Evolutionary conservation across 768 basidiomycete genomes (phyloP).

Genomic region (Leccinum ochraceum): DNA sequence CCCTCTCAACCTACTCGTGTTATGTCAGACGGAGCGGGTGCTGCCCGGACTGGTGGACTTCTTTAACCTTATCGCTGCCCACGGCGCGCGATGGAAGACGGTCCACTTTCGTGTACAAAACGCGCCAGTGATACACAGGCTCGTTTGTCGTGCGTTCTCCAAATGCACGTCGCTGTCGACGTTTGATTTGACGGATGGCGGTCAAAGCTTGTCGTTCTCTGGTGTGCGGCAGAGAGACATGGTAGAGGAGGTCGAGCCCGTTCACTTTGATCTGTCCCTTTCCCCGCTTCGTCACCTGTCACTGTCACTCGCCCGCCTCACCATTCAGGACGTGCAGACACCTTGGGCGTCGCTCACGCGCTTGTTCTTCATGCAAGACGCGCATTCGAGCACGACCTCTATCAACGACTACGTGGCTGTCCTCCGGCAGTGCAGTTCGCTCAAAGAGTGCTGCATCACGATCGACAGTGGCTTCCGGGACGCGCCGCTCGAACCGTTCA

Average conservation of each 20-base stretch:
- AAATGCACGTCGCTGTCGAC: slow-evolving; percentile 18
- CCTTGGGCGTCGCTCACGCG: slow-evolving; percentile 23
- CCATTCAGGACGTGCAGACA: slow-evolving; percentile 15
- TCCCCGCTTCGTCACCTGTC: slow-evolving; percentile 18
- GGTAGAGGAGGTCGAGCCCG: slow-evolving; percentile 1
- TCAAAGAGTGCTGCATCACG: slow-evolving; percentile 22
- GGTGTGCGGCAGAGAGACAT: slow-evolving; percentile 1
- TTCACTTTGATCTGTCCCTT: slow-evolving; percentile 16
- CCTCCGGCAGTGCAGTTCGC: slow-evolving; percentile 23
- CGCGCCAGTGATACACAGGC: slow-evolving; percentile 14
- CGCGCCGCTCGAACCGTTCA: slow-evolving; percentile 11
- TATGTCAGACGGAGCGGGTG: slow-evolving; percentile 22
- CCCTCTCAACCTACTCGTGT: slow-evolving; percentile 20
- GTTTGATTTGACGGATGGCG: slow-evolving; percentile 24
- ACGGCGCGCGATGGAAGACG: slow-evolving; percentile 21
- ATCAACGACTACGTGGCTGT: slow-evolving; percentile 22
- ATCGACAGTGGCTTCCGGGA: slow-evolving; percentile 15
- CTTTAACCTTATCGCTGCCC: slow-evolving; percentile 19
- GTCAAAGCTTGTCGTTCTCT: slow-evolving; percentile 14
- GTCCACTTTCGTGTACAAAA: slow-evolving; percentile 25
- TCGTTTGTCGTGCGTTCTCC: slow-evolving; percentile 11
- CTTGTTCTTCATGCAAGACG: slow-evolving; percentile 27
- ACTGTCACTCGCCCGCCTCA: slow-evolving; percentile 24
- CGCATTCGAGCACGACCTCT: slow-evolving; percentile 19
- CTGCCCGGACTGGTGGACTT: slow-evolving; percentile 23